Evolutionary conservation across 805 yeast species (phyloP).

Genomic region (Candida saitoana): DNA sequence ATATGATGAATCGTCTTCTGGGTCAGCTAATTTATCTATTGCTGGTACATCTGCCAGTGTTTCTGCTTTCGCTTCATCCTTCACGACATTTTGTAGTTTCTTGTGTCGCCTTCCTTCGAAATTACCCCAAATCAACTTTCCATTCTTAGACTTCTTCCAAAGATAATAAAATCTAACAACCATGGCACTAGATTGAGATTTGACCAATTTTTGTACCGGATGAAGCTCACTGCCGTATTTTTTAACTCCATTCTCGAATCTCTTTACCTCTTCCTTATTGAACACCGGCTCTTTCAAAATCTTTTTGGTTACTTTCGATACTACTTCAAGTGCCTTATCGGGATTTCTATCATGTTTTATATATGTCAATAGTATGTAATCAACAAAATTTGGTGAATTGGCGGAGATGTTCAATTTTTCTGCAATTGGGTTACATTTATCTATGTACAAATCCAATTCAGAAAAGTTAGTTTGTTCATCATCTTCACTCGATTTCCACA

Average conservation of each 20-base stretch:
- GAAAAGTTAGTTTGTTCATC: conserved; percentile 25
- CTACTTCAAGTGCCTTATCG: conserved; percentile 44
- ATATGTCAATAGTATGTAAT: conserved; percentile 58
- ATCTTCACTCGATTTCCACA: conserved; percentile 56
- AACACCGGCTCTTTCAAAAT: conserved; percentile 76
- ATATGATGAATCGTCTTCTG: conserved; percentile 68
- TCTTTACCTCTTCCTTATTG: conserved; percentile 52
- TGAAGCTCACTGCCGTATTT: conserved; percentile 74
- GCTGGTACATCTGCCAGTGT: conserved; percentile 6
- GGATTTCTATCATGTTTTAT: conserved; percentile 50
- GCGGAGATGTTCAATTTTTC: conserved; percentile 49
- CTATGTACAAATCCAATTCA: conserved; percentile 51
- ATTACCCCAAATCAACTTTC: conserved; percentile 78
- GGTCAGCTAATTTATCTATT: conserved; percentile 53
- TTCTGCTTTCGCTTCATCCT: conserved; percentile 10
- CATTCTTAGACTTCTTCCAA: conserved; percentile 85
- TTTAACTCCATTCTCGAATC: conserved; percentile 72
- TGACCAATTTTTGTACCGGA: conserved; percentile 68
- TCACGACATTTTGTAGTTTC: conserved; percentile 36
- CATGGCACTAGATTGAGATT: conserved; percentile 69
- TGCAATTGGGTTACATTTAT: conserved; percentile 56
- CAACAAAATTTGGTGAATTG: conserved; percentile 78
- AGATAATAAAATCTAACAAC: conserved; percentile 82
- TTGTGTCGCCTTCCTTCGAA: conserved; percentile 68
- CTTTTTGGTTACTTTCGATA: conserved; percentile 49